Percentiles rank a stretch among this genome's conserved stretches.
Evolutionary conservation across 2,329 filamentous ascomycete genomes (phyloP).

Genomic region (Alternaria dauci): DNA sequence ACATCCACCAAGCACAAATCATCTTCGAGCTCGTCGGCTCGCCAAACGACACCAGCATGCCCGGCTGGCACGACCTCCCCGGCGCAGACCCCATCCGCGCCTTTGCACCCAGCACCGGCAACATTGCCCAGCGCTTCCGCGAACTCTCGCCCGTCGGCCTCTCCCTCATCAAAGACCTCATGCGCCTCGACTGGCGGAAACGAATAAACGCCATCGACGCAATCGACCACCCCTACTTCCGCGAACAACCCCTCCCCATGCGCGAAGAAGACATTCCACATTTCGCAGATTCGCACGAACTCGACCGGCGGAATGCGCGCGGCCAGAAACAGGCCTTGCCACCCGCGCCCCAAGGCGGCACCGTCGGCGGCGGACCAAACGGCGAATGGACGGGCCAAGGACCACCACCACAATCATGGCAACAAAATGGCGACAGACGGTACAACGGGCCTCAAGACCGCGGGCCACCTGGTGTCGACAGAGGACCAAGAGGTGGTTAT

Average conservation of each 20-base stretch:
- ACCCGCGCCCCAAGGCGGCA: constrained; percentile 89
- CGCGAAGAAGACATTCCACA: constrained; percentile 85
- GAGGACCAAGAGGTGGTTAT: constrained; percentile 37
- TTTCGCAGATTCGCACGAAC: constrained; percentile 94
- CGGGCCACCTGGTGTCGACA: constrained; percentile 51
- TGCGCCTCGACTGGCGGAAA: constrained; percentile 87
- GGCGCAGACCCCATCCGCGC: constrained; percentile 77
- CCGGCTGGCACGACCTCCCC: constrained; percentile 83
- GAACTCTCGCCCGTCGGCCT: constrained; percentile 78
- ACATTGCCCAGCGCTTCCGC: constrained; percentile 76
- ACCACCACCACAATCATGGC: constrained; percentile 44
- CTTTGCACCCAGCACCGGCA: constrained; percentile 69
- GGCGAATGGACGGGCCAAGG: constrained; percentile 65
- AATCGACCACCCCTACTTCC: constrained; percentile 91
- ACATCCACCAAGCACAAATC: constrained; percentile 86
- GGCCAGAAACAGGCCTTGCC: constrained; percentile 84
- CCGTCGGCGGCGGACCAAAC: constrained; percentile 76
- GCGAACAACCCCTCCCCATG: constrained; percentile 77
- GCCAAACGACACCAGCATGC: constrained; percentile 91
- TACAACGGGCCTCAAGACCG: constrained; percentile 49
- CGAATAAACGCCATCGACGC: constrained; percentile 95
- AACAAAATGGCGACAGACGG: constrained; percentile 47
- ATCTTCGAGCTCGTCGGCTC: constrained; percentile 94
- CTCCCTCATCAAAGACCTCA: constrained; percentile 79
- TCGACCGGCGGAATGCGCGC: constrained; percentile 91